Evolutionary conservation across 2,329 filamentous ascomycete genomes (phyloP).

Genomic region (Sclerotinia minor): DNA sequence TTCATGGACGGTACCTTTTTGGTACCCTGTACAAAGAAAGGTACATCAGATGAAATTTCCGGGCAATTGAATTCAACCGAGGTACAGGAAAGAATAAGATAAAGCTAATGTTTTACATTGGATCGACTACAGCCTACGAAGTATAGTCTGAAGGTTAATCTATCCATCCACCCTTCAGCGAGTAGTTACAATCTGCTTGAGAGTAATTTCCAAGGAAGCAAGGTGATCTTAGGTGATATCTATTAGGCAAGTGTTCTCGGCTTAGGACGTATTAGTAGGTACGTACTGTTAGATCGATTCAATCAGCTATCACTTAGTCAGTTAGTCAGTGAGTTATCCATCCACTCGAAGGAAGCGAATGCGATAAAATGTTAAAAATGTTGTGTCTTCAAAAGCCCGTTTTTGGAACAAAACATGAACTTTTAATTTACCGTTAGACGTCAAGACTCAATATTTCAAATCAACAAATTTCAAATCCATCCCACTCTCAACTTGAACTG

Average conservation of each 20-base stretch:
- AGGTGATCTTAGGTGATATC: background rate
- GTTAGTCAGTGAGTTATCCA: too few species aligned
- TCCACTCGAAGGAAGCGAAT: slow-evolving; percentile 10
- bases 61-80: slow-evolving; percentile 4
- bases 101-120: background rate
- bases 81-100: background rate
- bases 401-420: background rate
- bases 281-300: background rate
- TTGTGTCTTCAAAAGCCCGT: background rate
- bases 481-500: slow-evolving; percentile 6
- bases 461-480: slow-evolving; percentile 4
- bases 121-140: too few species aligned
- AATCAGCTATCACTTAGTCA: background rate
- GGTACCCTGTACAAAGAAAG: background rate
- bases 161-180: background rate
- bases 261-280: background rate
- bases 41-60: slow-evolving; percentile 9
- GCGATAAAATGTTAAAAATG: background rate
- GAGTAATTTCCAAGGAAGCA: background rate
- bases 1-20: slow-evolving; percentile 12
- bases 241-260: background rate
- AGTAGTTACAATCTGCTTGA: background rate
- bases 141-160: background rate
- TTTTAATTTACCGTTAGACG: background rate
- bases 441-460: slow-evolving; percentile 8